Evolutionary conservation across 129 eudicot genomes (phyloP), one percentile per base, ranked within the genome.

Genomic region (Tagetes erecta): DNA sequence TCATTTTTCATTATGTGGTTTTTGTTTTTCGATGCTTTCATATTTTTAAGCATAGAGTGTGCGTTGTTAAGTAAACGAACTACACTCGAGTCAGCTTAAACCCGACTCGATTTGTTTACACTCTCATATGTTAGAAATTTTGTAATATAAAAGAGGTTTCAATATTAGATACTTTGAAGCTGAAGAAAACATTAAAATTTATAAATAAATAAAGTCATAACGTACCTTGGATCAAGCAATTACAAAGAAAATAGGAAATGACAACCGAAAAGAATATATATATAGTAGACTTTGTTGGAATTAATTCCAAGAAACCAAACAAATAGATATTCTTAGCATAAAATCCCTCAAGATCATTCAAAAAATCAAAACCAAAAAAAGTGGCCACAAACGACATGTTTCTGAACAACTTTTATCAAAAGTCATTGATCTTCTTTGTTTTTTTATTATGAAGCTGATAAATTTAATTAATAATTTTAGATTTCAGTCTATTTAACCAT

Each of bases 341-440:
- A 81, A 71, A 85, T 82, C 83, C 75, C 64, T 66, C 68, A 72
- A 81, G 81, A 84, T 84, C 71, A 68, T 77, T 68, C 74, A 20
- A 57, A 69, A 39, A 68, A 73, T 68, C 74, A 20, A 57, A 69
- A 39, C 67, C 39, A 78, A 64, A 81, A 75, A 73, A 77, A 14
- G 67, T 20, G 76, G 63, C 44, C 71, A 53, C 70, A 84, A 80
- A 80, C 11, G 20, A 35, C 27, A 60, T 60, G 66, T 60, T 60
- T 60, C 3, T 34, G 20, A 59, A 35, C 41, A 40, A 34, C 66
- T 59, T 78, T 63, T 33, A 70, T 71, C 82, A 31, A 31, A 71
- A 63, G 67, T 30, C 37, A 6, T 59, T 59, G 34, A 34, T 34
- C 27, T 10, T 60, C 8, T 35, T 60, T 35, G 7, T 10, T 60